phyloP scores from a whole-genome alignment of 2,329 filamentous ascomycete species.

The Camptophora hylomeconis region DNA sequence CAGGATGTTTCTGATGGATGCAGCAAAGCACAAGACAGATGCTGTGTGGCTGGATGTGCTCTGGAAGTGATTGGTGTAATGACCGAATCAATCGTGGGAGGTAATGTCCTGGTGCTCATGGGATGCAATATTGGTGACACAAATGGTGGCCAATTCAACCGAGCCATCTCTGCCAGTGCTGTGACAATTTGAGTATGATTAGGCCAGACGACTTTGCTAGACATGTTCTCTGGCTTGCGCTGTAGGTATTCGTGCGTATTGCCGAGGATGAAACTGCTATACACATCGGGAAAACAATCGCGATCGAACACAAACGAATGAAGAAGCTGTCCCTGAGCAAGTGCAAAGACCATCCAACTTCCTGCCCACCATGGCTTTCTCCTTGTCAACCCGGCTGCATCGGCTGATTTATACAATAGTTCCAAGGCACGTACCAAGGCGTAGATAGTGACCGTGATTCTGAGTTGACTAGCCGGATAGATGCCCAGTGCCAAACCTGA shows the following conservation, averaged over 20 bases:
- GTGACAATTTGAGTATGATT: conserved; percentile 63
- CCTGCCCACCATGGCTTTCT: conserved; percentile 73
- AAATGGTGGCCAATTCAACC: conserved; percentile 74
- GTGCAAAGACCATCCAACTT: conserved; percentile 67
- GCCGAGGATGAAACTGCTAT: conserved; percentile 53
- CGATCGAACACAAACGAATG: conserved; percentile 66
- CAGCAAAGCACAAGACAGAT: conserved; percentile 73
- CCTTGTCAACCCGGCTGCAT: conserved; percentile 56
- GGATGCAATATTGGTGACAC: conserved; percentile 81
- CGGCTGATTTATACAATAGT: conserved; percentile 71
- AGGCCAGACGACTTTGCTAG: conserved; percentile 59
- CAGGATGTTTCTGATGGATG: conserved; percentile 84
- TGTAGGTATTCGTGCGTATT: conserved; percentile 73
- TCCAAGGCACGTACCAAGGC: conserved; percentile 69
- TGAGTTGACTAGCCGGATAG: conserved; percentile 56
- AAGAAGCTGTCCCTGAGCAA: conserved; percentile 63
- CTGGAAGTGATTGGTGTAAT: conserved; percentile 68
- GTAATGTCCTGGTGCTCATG: conserved; percentile 39
- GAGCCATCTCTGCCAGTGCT: conserved; percentile 67
- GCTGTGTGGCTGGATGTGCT: conserved; percentile 72
- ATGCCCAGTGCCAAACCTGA: conserved; percentile 74
- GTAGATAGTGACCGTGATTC: conserved; percentile 72
- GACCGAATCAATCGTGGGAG: conserved; percentile 51
- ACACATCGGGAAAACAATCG: conserved; percentile 54
- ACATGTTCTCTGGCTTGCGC: conserved; percentile 53